A percentile compares a stretch with the other conserved stretches of the same genome.
These are phyloP conservation scores for Boletellus sp. DNA, from an alignment of 1,284 basidiomycete species.

Conservation along the genomic window DNA sequence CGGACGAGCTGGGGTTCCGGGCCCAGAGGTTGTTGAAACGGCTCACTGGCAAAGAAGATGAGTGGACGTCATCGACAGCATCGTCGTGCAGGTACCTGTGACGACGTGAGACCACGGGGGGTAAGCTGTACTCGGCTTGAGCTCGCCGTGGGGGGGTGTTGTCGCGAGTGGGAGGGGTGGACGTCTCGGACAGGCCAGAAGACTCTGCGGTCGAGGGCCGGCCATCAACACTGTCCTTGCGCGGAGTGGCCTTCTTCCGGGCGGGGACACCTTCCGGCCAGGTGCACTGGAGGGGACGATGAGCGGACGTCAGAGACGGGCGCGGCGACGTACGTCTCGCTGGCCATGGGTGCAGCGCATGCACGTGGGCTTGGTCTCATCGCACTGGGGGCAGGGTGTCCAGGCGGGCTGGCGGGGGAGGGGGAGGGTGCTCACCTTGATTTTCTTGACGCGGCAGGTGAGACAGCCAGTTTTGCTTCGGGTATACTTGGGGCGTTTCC, in stretches of 20 bases:
- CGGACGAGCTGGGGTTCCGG: constrained; percentile 42
- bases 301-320: constrained; percentile 13
- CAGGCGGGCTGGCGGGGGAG: constrained; percentile 7
- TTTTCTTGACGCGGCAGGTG: constrained; percentile 82
- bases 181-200: constrained; percentile 56
- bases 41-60: constrained; percentile 17
- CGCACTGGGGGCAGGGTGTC: constrained; percentile 51
- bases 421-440: constrained; percentile 56
- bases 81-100: constrained; percentile 43
- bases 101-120: constrained; percentile 51
- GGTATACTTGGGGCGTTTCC: constrained; percentile 83
- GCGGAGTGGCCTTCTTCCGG: constrained; percentile 51
- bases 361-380: constrained; percentile 77
- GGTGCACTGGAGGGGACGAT: constrained; percentile 53
- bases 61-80: background rate
- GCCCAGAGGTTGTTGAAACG: constrained; percentile 38
- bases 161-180: constrained; percentile 63
- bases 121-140: constrained; percentile 47
- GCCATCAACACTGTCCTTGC: constrained; percentile 49
- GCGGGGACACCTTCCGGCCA: constrained; percentile 73
- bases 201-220: constrained; percentile 63
- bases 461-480: constrained; percentile 82
- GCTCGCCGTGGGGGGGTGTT: constrained; percentile 52
- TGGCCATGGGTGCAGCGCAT: constrained; percentile 76
- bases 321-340: constrained; percentile 52